These are phyloP conservation scores for Arthroderma sp. DNA, from an alignment of 2,329 filamentous ascomycete species.

Conservation along the genomic window DNA sequence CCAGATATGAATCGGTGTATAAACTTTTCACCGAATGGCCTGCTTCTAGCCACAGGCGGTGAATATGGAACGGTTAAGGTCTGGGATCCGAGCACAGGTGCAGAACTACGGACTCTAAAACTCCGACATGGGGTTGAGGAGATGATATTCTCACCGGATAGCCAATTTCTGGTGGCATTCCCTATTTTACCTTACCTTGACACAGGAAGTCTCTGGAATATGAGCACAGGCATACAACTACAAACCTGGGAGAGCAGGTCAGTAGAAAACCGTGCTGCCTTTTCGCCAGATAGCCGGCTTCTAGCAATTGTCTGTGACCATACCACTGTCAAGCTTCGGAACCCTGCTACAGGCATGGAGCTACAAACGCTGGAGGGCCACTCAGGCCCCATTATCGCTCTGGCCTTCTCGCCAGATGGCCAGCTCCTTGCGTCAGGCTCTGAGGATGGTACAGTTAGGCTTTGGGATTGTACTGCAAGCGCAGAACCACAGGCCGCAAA, in stretches of 20 bases:
- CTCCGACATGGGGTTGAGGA: too few relatives aligned
- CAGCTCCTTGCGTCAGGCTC: conserved; percentile 66
- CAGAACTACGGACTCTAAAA: neutral
- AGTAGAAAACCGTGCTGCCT: neutral
- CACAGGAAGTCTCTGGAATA: too few relatives aligned
- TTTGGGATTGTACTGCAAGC: conserved; percentile 75
- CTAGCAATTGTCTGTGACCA: neutral
- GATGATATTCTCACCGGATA: too few relatives aligned
- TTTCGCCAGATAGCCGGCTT: conserved; percentile 6
- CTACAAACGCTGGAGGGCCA: conserved; percentile 4
- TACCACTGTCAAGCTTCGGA: conserved; percentile 7
- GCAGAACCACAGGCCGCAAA: conserved; percentile 74
- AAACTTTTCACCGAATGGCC: conserved; percentile 8
- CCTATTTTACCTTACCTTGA: too few relatives aligned
- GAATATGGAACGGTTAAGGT: too few relatives aligned
- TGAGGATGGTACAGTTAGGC: conserved; percentile 91
- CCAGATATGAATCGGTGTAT: neutral
- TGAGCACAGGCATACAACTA: too few relatives aligned
- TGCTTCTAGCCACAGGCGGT: conserved; percentile 7
- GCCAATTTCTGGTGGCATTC: too few relatives aligned
- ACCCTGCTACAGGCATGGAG: neutral
- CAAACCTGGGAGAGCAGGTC: conserved; percentile 3
- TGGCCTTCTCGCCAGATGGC: conserved; percentile 5
- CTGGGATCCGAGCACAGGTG: too few relatives aligned
- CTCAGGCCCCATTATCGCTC: neutral